Percentiles rank a stretch among this genome's conserved stretches.
These are phyloP conservation scores for Pseudozyma sp. DNA, from an alignment of 1,284 basidiomycete genomes.

Conservation along the genomic window DNA sequence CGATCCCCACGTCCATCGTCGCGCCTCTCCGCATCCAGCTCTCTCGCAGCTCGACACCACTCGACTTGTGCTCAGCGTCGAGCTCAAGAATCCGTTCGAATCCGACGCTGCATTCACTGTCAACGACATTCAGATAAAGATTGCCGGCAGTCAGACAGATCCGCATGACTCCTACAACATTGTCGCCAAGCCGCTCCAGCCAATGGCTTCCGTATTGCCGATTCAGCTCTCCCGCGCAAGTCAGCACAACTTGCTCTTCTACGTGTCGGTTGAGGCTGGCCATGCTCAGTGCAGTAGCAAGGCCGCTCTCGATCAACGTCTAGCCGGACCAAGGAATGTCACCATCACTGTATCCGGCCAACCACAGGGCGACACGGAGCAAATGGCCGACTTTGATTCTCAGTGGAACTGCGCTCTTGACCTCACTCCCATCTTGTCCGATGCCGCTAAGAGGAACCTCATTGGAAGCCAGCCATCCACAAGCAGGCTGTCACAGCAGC, in stretches of 20 bases:
- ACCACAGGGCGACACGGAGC: conserved; percentile 21
- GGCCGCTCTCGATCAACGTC: background rate
- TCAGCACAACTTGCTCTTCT: conserved; percentile 49
- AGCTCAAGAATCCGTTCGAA: conserved; percentile 48
- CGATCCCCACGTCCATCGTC: conserved; percentile 14
- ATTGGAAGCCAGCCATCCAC: conserved; percentile 4
- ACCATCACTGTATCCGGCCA: conserved; percentile 36
- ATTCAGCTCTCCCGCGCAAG: conserved; percentile 31
- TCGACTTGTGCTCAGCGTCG: conserved; percentile 46
- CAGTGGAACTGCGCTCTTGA: conserved; percentile 51
- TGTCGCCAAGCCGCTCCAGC: conserved; percentile 19
- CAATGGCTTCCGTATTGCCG: conserved; percentile 13
- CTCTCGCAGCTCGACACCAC: conserved; percentile 16
- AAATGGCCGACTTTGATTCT: conserved; percentile 31
- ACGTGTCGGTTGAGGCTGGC: conserved; percentile 20
- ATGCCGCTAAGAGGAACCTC: conserved; percentile 16
- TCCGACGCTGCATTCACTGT: conserved; percentile 28
- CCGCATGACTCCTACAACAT: conserved; percentile 3
- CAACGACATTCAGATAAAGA: conserved; percentile 31
- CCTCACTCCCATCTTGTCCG: conserved; percentile 25
- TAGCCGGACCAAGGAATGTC: conserved; percentile 25
- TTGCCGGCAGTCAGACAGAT: conserved; percentile 5
- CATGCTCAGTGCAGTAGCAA: background rate
- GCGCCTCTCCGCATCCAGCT: conserved; percentile 1
- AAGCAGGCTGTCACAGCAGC: background rate